A percentile compares a stretch with the other conserved stretches of the same genome.
Conservation (phyloP, 164 flowering plant species). For the Sedum album region DNA sequence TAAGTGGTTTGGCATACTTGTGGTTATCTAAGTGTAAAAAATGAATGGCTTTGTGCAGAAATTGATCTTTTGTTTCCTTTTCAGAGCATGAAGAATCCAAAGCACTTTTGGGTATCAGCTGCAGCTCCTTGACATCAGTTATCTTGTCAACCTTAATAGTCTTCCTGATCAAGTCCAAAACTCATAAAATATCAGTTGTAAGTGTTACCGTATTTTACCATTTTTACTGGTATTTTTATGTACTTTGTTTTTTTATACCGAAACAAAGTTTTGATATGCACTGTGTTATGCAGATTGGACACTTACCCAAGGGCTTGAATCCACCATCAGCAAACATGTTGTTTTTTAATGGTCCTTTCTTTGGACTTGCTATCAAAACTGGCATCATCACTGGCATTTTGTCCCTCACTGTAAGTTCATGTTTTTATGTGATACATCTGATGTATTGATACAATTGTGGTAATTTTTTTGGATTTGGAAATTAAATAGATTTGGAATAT, state of each 20-base stretch:
- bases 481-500: background rate
- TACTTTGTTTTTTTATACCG: no score
- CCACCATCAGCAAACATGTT: slow-evolving; percentile 73
- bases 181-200: slow-evolving; percentile 32
- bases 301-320: slow-evolving; percentile 62
- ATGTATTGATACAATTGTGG: no score
- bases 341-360: slow-evolving; percentile 30
- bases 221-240: background rate
- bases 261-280: background rate
- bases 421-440: background rate
- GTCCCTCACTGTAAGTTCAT: slow-evolving; percentile 32
- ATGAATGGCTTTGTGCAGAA: background rate
- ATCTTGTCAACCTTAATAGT: slow-evolving; percentile 46
- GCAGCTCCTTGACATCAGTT: slow-evolving; percentile 61
- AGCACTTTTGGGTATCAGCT: slow-evolving; percentile 65
- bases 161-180: slow-evolving; percentile 30
- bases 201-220: no score
- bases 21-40: background rate
- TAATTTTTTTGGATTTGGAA: no score
- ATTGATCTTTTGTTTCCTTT: background rate
- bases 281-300: slow-evolving; percentile 38
- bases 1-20: slow-evolving; percentile 18
- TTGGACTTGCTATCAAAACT: slow-evolving; percentile 52
- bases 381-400: slow-evolving; percentile 61
- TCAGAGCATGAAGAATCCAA: slow-evolving; percentile 45